A percentile compares a stretch with the other conserved stretches of the same genome.
Evolutionary conservation across 805 yeast genomes (phyloP).

Genomic region (Ogataea thermomethanolica): DNA sequence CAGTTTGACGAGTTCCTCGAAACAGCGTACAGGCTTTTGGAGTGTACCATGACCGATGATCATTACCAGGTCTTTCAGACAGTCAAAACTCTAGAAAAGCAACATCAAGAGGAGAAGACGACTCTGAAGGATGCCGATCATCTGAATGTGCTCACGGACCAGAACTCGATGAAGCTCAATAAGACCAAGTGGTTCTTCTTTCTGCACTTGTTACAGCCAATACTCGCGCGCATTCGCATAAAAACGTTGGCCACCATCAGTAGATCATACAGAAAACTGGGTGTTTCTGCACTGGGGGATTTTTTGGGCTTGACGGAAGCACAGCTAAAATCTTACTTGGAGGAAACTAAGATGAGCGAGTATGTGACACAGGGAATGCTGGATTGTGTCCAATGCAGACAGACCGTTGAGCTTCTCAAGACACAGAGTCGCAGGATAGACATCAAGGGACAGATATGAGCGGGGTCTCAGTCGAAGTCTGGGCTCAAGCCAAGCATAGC

Average conservation of each 20-base stretch:
- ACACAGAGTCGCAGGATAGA: conserved; percentile 58
- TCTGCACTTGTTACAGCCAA: conserved; percentile 42
- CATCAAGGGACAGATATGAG: conserved; percentile 80
- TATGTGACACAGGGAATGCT: conserved; percentile 27
- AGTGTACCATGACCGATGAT: conserved; percentile 38
- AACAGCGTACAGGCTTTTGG: conserved; percentile 36
- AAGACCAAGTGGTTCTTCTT: conserved; percentile 26
- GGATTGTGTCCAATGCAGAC: conserved; percentile 27
- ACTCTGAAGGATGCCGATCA: conserved; percentile 1
- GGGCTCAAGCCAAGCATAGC: conserved; percentile 78
- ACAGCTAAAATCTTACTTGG: conserved; percentile 43
- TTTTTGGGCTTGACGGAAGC: conserved; percentile 28
- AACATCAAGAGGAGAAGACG: conserved; percentile 31
- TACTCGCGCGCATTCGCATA: conserved; percentile 57
- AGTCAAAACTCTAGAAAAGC: conserved; percentile 22
- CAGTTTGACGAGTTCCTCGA: conserved; percentile 19
- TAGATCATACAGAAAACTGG: conserved; percentile 50
- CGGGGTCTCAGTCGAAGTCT: conserved; percentile 34
- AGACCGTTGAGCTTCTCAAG: conserved; percentile 22
- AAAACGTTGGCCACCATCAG: conserved; percentile 53
- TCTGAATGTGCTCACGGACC: conserved; percentile 9
- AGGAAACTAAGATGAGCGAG: conserved; percentile 35
- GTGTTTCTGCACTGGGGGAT: conserved; percentile 21
- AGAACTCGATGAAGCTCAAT: conserved; percentile 19
- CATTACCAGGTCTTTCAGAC: conserved; percentile 51